Base-by-base conservation (phyloP, 164 flowering plant genomes). In the Vitis rupestris region DNA sequence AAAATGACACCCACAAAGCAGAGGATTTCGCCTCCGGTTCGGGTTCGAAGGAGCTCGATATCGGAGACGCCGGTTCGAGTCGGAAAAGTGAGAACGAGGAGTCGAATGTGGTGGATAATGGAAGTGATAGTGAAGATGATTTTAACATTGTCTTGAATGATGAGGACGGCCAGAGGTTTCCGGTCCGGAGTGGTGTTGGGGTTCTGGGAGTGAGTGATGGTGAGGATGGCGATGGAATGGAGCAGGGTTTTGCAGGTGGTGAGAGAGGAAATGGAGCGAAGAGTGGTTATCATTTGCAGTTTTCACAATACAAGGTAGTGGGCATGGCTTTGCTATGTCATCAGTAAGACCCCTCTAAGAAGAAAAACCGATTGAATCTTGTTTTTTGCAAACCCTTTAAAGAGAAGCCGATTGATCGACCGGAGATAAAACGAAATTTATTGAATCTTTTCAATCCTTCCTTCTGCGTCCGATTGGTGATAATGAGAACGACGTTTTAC, bases 101-200 rank as follows among this genome's bases (percentile, higher is more conserved):
- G 19, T 48, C 4, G 30, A 50, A 47, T 10, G 29, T 49, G 47
- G 73, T 23, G 52, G 73, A 60, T 23, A 66, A 75, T 37, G 84
- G 73, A 27, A 83, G 85, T 69, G 92, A 85, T 17, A 82, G 85
- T 51, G 91, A 87, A 64, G 93, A 86, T 60, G 89, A 84, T 67
- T 76, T 85, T 72, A 80, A 76, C 44, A 84, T 86, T 49, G 80
- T 90, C 3, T 72, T 82, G 76, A 81, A 82, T 23, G 89, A 80
- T 12, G 87, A 79, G 47, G 85, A 80, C 68, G 75, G 79, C 53
- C 16, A 55, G 52, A n/a, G 3, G 63, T 62, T 70, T 17, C 69
- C 64, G n/a, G 54, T 12, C 60, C 14, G 59, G 10, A 9, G 68
- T 10, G n/a, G 62, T 31, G 44, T n/a, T 59, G 65, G 69, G 65